phyloP scores from a whole-genome alignment of 2,329 filamentous ascomycete species.

The Sphaerulina populicola region DNA sequence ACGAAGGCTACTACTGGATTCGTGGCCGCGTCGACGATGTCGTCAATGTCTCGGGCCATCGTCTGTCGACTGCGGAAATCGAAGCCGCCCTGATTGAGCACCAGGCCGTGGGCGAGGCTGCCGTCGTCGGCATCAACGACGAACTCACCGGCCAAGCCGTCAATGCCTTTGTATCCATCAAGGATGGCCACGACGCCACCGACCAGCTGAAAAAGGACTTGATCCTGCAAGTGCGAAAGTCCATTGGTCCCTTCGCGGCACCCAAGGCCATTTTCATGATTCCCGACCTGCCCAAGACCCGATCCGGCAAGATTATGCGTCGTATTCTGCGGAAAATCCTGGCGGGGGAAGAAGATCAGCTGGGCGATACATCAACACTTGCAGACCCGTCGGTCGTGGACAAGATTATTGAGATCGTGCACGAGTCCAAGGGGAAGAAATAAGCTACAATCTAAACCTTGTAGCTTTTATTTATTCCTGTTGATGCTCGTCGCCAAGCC shows the following conservation, averaged over 20 bases:
- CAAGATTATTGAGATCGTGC: conserved; percentile 78
- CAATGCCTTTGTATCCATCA: conserved; percentile 91
- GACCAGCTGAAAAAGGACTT: conserved; percentile 89
- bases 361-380: conserved; percentile 88
- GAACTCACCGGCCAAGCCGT: conserved; percentile 95
- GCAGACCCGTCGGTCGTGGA: conserved; percentile 83
- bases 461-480: too few relatives aligned
- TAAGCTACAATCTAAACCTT: not conserved
- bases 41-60: conserved; percentile 94
- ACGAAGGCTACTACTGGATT: conserved; percentile 99
- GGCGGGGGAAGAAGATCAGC: conserved; percentile 90
- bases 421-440: conserved; percentile 42
- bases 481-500: too few relatives aligned
- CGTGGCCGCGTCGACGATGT: conserved; percentile 96
- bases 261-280: conserved; percentile 90
- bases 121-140: conserved; percentile 85
- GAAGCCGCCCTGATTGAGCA: conserved; percentile 95
- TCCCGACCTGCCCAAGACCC: conserved; percentile 90
- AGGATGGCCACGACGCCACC: conserved; percentile 66
- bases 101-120: conserved; percentile 78
- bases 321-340: conserved; percentile 95
- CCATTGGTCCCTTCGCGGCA: conserved; percentile 92
- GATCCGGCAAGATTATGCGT: conserved; percentile 98
- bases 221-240: conserved; percentile 89
- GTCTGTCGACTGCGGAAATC: conserved; percentile 93